Conservation (phyloP, 129 eudicot species). For the Flaveria trinervia region DNA sequence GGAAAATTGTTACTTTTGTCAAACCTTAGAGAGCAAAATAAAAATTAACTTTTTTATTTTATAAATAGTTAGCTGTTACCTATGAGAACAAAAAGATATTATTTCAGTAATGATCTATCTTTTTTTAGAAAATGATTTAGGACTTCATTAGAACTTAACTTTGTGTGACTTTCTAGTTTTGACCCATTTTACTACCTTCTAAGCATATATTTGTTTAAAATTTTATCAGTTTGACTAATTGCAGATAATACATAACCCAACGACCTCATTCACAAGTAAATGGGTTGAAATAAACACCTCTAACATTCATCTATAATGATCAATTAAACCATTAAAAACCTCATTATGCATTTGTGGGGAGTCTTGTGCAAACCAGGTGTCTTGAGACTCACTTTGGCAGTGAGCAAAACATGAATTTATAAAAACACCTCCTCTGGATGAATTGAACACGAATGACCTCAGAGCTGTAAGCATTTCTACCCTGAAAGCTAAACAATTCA, state of each 20-base stretch:
- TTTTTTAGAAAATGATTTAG: not conserved
- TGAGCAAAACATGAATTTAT: conserved; percentile 98
- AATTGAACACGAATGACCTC: conserved; percentile 45
- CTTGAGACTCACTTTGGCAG: conserved; percentile 92
- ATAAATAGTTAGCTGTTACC: not conserved
- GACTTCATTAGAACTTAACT: not conserved
- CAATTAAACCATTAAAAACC: conserved; percentile 39
- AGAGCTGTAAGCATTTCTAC: conserved; percentile 68
- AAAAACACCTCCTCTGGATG: conserved; percentile 70
- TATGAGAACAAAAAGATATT: not conserved
- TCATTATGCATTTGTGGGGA: conserved; percentile 76
- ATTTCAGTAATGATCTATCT: not conserved
- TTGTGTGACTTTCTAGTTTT: not conserved
- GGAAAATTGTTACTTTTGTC: no score
- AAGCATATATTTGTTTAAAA: not conserved
- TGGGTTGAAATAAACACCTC: not conserved
- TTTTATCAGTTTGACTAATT: not conserved
- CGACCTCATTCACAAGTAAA: not conserved
- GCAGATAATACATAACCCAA: not conserved
- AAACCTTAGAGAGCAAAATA: no score
- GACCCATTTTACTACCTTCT: not conserved
- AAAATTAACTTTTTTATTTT: no score
- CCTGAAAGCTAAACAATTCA: conserved; percentile 62
- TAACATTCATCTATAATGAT: not conserved
- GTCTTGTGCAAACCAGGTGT: conserved; percentile 81